Evolutionary conservation across 2,329 filamentous ascomycete species (phyloP), one percentile per base, ranked within the genome.

Genomic region (Aspergillus nomiae): DNA sequence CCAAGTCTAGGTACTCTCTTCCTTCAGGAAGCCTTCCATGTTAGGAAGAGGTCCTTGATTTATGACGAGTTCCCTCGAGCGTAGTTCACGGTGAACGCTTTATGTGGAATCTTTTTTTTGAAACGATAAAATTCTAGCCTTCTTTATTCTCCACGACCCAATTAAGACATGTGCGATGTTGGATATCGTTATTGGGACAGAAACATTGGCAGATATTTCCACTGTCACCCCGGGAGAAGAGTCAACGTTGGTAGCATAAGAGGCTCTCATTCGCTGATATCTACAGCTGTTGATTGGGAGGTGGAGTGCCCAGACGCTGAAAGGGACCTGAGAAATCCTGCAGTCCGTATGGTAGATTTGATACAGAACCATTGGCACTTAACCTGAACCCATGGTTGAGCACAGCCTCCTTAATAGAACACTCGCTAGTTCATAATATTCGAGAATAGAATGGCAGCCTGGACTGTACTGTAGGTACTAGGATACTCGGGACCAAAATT

Each of bases 81-180:
- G 32, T 2, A 34, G 32, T 34, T 34, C 32, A 34, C 32, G 32
- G 32, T 34, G 41, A 21, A 21, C 30, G 50, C 45, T 21, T 24
- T 32, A 8, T 34, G 14, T 48, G 41, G 41, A 28, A 19, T 46
- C 41, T 46, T 28, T 51, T 28, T 28, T 51, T 28, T 28, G 26
- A 28, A 28, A 28, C 26, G 26, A 28, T 28, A 28, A 28, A 28
- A 1, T 28, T 28, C 5, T 28, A 28, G 26, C 4, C 26, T 28
- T 4, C 26, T 28, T 32, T 5, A 16, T 51, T 59, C 24, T 59
- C 45, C 32, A 56, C 60, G 60, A 55, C 48, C 56, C 56, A 62
- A 41, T 30, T 30, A 54, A 41, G 26, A 56, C 60, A 62, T 62
- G 55, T 61, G 59, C 58, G 8, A 41, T 26, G 34, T 45, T 19